Percentiles rank a stretch among this genome's conserved stretches.
These are phyloP conservation scores for Lactifluus rugatus DNA, from an alignment of 768 basidiomycete species.

Conservation along the genomic window DNA sequence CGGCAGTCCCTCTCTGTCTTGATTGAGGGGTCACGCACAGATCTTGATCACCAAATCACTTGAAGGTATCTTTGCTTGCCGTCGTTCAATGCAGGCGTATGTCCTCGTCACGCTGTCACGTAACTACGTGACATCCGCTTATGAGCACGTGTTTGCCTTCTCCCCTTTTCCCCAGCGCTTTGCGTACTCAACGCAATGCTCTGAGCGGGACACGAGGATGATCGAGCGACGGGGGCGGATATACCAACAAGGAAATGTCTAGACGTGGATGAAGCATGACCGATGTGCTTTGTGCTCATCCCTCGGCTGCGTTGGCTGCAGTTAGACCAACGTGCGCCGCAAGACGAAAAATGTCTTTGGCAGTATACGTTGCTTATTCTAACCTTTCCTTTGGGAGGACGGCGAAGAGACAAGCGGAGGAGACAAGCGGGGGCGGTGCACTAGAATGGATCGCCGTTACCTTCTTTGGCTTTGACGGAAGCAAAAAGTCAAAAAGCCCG, in stretches of 20 bases:
- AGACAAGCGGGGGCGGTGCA: neutral
- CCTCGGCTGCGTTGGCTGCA: neutral
- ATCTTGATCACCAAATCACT: constrained; percentile 10
- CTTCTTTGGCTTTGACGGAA: constrained; percentile 8
- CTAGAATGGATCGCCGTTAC: constrained; percentile 13
- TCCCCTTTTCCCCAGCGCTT: neutral
- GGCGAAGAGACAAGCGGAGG: neutral
- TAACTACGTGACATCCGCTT: constrained; percentile 14
- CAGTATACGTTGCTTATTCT: neutral
- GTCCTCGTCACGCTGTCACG: constrained; percentile 16
- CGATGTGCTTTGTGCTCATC: neutral
- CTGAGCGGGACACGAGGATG: neutral
- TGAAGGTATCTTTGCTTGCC: constrained; percentile 12
- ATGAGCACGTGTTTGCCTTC: constrained; percentile 6
- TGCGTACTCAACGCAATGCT: neutral
- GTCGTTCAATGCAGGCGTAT: constrained; percentile 12
- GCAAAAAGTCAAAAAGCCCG: constrained; percentile 1
- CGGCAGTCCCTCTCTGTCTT: constrained; percentile 2
- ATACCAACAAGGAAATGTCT: neutral
- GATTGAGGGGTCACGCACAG: constrained; percentile 2
- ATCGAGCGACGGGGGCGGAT: neutral
- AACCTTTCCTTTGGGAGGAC: neutral
- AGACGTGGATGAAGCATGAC: neutral
- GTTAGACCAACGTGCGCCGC: neutral
- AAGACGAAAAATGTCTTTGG: neutral